Evolutionary conservation across 2,329 filamentous ascomycete genomes (phyloP).

Genomic region (Colletotrichum lentis): DNA sequence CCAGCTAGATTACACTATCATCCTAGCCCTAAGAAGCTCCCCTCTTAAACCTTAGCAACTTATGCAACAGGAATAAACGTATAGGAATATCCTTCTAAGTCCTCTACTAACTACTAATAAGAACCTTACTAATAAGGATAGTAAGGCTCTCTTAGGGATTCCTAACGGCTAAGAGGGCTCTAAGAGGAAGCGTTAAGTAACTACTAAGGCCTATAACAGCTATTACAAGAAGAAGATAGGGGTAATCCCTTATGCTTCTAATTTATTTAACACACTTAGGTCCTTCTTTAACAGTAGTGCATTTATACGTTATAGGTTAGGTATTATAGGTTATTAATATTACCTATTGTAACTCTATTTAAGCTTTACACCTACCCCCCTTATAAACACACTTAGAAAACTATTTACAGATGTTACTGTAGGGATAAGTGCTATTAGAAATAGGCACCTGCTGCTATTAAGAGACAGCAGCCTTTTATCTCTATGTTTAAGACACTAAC

Average conservation of each 20-base stretch:
- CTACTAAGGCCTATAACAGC: slow-evolving; percentile 16
- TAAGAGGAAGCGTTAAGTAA: slow-evolving; percentile 30
- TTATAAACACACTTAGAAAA: neutral
- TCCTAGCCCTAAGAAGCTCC: slow-evolving; percentile 8
- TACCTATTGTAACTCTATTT: neutral
- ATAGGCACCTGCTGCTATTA: no score
- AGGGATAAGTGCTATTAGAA: neutral
- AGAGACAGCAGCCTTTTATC: neutral
- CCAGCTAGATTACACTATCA: neutral
- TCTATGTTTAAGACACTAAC: neutral
- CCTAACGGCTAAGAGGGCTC: slow-evolving; percentile 10
- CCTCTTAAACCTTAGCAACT: slow-evolving; percentile 17
- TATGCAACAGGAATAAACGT: slow-evolving; percentile 33
- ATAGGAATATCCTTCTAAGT: slow-evolving; percentile 28
- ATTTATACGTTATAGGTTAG: neutral
- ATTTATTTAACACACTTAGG: neutral
- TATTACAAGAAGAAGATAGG: slow-evolving; percentile 34
- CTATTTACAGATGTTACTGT: neutral
- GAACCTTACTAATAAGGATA: slow-evolving; percentile 8
- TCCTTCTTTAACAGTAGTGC: neutral
- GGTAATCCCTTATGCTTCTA: neutral
- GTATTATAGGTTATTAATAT: neutral
- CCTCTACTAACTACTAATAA: neutral
- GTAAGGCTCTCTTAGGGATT: neutral
- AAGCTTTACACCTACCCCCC: no score